Evolutionary conservation across 768 basidiomycete genomes (phyloP), one percentile per base, ranked within the genome.

Genomic region (Termitomyces sp.): DNA sequence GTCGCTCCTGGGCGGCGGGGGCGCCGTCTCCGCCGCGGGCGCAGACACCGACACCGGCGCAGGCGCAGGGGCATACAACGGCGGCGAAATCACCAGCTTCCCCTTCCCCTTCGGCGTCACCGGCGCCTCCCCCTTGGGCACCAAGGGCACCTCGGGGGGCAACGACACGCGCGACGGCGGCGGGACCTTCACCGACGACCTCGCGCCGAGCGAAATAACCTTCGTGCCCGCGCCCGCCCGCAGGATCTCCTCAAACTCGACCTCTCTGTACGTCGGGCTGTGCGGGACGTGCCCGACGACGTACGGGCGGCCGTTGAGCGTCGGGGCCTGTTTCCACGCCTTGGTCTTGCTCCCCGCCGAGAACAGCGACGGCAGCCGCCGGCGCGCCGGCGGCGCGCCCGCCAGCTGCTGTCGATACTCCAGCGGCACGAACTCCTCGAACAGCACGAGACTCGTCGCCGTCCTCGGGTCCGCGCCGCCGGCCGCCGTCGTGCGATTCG

Each of bases 381-480:
- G 77, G 16, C 85, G 79, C 18, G 71, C 74, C 8, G 74, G 75
- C 0, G 78, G 74, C 3, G 81, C 76, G 16, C 1, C 5, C 6
- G 84, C 83, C 6, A 95, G 79, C 62, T 91, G 86, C 46, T 90
- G 85, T 4, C 90, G 79, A 65, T 93, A 94, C 67, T 94, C 94
- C 40, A 83, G 73, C 0, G 95, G 96, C 3, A 99, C 93, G 55
- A 92, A 90, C 70, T 98, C 97, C 71, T 99, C 94, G 62, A 93
- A 95, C 6, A 98, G 73, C 53, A 97, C 81, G 49, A 92, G 81
- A 0, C 85, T 80, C 0, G 83, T 77, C 0, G 85, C 75, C 1
- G 82, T 87, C n/a, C 94, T 80, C 0, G 91, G 91, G 66, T 94
- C 91, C 2, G 62, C 60, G 28, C 67, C 70, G 18, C 72, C 75